Evolutionary conservation across 768 basidiomycete species (phyloP), one percentile per base, ranked within the genome.

Genomic region (Psilocybe tampanensis): DNA sequence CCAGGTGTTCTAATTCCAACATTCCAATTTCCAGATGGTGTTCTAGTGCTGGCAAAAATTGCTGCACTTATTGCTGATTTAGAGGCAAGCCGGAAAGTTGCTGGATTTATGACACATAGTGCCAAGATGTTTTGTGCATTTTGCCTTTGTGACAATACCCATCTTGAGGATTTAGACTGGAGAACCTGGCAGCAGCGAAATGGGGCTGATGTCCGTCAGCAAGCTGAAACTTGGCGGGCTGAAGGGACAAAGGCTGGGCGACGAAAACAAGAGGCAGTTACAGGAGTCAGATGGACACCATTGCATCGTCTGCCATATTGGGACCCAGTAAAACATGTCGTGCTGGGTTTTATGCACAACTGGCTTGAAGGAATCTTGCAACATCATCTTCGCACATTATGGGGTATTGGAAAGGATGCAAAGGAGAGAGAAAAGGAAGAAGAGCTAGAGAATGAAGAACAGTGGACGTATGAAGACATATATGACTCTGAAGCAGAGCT

Each of bases 291-390:
- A 15, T 73, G 68, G 67, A 65, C 70, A 21, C 55, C 66, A 32
- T 39, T 72, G 11, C 64, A 68, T 53, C 24, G 51, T 33, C 55
- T 74, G 13, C 60, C 61, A 21, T 72, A 72, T 44, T 68, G 69
- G 63, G 63, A 72, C 39, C 70, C 71, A 44, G 65, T 72, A 9
- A 51, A 56, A 12, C 64, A 67, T 61, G 47, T 63, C 24, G 26
- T 71, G 12, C 60, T 74, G 33, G 71, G 69, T 3, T 60, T 64
- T 48, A 68, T 74, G 66, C 71, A 72, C 47, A 70, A 69, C 49
- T 65, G 59, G 59, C 45, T 69, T 3, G 66, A 68, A 53, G 69
- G 71, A 9, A 43, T 66, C 23, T 48, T 72, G 12, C 39, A 67
- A 47, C 44, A 64, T 54, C 67, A 71, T 23, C 54, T 68, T 29